A percentile compares a stretch with the other conserved stretches of the same genome.
phyloP scores from a whole-genome alignment of 306 rosid species.

The Fragaria ananassa region DNA sequence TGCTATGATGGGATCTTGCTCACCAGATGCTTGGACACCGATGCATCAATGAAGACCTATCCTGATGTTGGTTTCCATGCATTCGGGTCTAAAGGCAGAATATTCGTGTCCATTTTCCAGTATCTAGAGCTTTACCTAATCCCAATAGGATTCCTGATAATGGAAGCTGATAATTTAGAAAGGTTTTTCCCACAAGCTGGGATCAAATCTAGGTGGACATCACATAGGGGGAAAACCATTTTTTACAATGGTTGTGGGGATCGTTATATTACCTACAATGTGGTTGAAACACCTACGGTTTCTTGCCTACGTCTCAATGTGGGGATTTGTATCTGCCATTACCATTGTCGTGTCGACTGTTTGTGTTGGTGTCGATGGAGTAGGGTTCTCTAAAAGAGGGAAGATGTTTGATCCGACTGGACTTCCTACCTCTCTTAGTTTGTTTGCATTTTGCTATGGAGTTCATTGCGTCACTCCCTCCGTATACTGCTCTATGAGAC shows the following conservation, averaged over 20 bases:
- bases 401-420: conserved; percentile 10
- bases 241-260: background rate
- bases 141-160: conserved; percentile 12
- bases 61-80: conserved; percentile 11
- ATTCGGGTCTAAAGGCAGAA: conserved; percentile 14
- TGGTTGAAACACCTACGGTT: conserved; percentile 13
- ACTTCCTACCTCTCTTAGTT: conserved; percentile 12
- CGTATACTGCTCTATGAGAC: conserved; percentile 13
- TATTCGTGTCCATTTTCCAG: conserved; percentile 1
- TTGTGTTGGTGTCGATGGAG: conserved; percentile 17
- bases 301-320: conserved; percentile 18
- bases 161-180: conserved; percentile 13
- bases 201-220: background rate
- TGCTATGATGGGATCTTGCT: conserved; percentile 12
- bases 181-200: conserved; percentile 5
- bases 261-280: conserved; percentile 16
- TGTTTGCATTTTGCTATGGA: conserved; percentile 17
- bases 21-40: conserved; percentile 8
- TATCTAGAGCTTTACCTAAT: conserved; percentile 15
- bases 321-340: background rate
- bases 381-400: conserved; percentile 10
- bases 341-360: background rate
- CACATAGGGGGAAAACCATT: background rate
- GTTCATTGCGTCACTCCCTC: conserved; percentile 16
- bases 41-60: conserved; percentile 16